phyloP scores from a whole-genome alignment of 148 eudicot species.

The Persicaria tinctoria region DNA sequence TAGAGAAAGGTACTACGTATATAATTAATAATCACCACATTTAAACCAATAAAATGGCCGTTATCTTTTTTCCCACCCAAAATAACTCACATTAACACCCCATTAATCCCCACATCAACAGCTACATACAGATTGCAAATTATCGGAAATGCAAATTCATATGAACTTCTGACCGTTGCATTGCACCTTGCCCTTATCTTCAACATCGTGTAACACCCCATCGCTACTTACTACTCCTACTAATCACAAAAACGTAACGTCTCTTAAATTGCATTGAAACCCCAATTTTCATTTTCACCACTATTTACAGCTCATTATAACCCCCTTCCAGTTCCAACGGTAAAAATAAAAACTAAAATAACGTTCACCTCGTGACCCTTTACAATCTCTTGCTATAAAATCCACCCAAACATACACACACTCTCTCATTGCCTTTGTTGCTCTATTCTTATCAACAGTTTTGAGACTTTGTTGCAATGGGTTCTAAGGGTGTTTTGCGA shows the following conservation, averaged over 20 bases:
- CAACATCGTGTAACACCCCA: not conserved
- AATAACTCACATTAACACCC: not conserved
- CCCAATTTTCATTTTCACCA: not conserved
- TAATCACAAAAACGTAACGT: conserved; percentile 3
- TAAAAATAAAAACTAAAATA: not conserved
- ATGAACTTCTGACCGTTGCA: conserved; percentile 4
- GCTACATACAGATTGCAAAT: not conserved
- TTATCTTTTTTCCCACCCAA: not conserved
- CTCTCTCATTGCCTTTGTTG: not conserved
- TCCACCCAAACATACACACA: not conserved
- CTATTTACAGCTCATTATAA: conserved; percentile 7
- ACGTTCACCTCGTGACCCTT: conserved; percentile 3
- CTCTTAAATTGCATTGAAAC: not conserved
- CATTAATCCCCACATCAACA: not conserved
- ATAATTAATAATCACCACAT: not conserved
- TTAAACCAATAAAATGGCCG: not conserved
- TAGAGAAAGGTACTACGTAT: no score
- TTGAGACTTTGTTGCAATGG: not conserved
- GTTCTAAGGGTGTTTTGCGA: not conserved
- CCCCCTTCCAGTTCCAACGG: not conserved
- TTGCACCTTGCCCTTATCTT: not conserved
- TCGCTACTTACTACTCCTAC: not conserved
- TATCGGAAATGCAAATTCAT: not conserved
- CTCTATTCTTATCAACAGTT: not conserved
- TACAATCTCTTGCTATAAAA: not conserved